phyloP scores from a whole-genome alignment of 2,329 filamentous ascomycete genomes.

The Ascochyta lentis region DNA sequence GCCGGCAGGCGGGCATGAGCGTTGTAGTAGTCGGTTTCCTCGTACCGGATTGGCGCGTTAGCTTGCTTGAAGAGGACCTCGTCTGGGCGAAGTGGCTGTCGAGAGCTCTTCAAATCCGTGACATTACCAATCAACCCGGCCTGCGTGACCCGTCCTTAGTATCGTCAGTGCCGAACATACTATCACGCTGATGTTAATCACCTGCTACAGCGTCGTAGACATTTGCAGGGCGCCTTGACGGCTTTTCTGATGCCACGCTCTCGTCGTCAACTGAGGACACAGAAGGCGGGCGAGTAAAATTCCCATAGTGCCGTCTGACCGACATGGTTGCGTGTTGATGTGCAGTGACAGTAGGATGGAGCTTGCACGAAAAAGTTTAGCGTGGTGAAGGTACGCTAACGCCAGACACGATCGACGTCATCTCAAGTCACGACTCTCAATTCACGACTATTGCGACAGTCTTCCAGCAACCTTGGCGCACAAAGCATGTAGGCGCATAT shows the following conservation, averaged over 20 bases:
- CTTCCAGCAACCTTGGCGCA: slow-evolving; percentile 10
- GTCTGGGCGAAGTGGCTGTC: slow-evolving; percentile 65
- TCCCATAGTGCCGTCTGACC: slow-evolving; percentile 5
- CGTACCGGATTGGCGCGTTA: slow-evolving; percentile 70
- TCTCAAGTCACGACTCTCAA: slow-evolving; percentile 3
- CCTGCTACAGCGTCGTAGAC: slow-evolving; percentile 78
- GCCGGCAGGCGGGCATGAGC: slow-evolving; percentile 65
- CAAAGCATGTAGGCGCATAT: slow-evolving; percentile 49
- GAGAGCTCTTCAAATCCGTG: slow-evolving; percentile 43
- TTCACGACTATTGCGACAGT: background rate
- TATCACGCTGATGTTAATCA: slow-evolving; percentile 34
- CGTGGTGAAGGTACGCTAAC: slow-evolving; percentile 11
- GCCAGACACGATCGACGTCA: slow-evolving; percentile 23
- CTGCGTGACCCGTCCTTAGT: slow-evolving; percentile 24
- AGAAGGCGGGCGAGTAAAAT: slow-evolving; percentile 17
- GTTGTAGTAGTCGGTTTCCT: slow-evolving; percentile 75
- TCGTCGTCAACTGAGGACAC: slow-evolving; percentile 23
- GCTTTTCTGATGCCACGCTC: slow-evolving; percentile 1
- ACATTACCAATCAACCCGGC: slow-evolving; percentile 54
- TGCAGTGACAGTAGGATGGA: background rate
- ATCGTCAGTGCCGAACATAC: slow-evolving; percentile 8
- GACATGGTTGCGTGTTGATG: slow-evolving; percentile 14
- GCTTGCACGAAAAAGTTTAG: slow-evolving; percentile 14
- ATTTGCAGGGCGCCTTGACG: slow-evolving; percentile 55
- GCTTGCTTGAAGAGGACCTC: slow-evolving; percentile 72